Evolutionary conservation across 805 yeast genomes (phyloP).

Genomic region (Metschnikowia lunata): DNA sequence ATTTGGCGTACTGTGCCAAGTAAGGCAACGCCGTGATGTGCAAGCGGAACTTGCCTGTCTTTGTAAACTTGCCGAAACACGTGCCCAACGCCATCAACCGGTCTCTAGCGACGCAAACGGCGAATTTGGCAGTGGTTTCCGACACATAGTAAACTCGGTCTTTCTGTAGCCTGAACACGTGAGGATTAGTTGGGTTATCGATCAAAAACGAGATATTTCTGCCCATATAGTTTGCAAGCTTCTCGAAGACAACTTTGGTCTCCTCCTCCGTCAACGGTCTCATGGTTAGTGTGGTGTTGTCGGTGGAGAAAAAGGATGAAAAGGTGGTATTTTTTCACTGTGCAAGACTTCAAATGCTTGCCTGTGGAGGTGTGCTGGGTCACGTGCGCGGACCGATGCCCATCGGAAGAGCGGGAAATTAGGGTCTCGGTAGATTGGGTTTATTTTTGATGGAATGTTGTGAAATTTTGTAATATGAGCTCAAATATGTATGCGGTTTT

Average conservation of each 20-base stretch:
- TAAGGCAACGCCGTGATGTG: constrained; percentile 89
- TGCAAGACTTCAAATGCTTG: neutral
- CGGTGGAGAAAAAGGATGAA: neutral
- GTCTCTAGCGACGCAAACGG: constrained; percentile 85
- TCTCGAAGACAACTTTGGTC: constrained; percentile 92
- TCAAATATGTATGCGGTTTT: too few relatives aligned
- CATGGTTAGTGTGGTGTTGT: constrained; percentile 41
- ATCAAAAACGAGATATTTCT: constrained; percentile 85
- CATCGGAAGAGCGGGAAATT: neutral
- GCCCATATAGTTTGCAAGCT: constrained; percentile 95
- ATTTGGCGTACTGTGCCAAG: constrained; percentile 82
- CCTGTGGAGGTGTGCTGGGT: constrained; percentile 2
- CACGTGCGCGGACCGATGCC: constrained; percentile 11
- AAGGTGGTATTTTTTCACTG: constrained; percentile 1
- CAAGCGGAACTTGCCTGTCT: constrained; percentile 92
- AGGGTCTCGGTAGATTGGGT: too few relatives aligned
- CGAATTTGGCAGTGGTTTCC: constrained; percentile 76
- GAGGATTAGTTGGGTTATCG: constrained; percentile 82
- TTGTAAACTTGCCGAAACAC: constrained; percentile 95
- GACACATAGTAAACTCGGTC: constrained; percentile 93
- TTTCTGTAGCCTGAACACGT: constrained; percentile 92
- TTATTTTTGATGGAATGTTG: too few relatives aligned
- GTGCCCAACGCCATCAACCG: constrained; percentile 90
- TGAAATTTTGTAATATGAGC: too few relatives aligned
- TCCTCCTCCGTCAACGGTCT: constrained; percentile 96